Conservation (phyloP, 2,329 filamentous ascomycete species). For the Periconia sp. region DNA sequence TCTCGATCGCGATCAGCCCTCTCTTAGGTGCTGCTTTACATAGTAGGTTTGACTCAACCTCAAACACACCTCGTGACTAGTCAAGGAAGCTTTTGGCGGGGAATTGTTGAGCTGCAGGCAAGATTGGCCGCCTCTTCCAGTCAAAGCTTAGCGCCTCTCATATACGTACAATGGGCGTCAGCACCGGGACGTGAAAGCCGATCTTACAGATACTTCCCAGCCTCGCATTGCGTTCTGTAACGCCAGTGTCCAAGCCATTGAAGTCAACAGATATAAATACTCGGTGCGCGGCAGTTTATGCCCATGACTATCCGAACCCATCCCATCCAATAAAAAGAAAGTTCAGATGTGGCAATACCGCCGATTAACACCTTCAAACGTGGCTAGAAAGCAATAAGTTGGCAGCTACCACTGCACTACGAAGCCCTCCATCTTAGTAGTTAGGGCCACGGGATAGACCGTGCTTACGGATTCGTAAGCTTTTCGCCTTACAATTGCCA, state of each 20-base stretch:
- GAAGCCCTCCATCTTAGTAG: no score
- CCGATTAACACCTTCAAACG: neutral
- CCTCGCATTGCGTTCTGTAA: no score
- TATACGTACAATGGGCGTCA: constrained; percentile 32
- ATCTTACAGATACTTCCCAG: no score
- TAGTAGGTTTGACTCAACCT: constrained; percentile 19
- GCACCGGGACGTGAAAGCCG: no score
- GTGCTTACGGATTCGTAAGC: constrained; percentile 44
- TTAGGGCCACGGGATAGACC: no score
- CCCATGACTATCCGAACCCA: neutral
- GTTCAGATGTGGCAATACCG: neutral
- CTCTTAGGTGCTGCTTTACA: constrained; percentile 9
- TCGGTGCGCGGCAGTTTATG: neutral
- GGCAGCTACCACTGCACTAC: no score
- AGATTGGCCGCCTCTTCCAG: constrained; percentile 20
- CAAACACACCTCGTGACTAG: constrained; percentile 22
- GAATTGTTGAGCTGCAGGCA: constrained; percentile 28
- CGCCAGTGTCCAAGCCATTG: no score
- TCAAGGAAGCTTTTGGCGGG: constrained; percentile 7
- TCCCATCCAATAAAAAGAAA: neutral
- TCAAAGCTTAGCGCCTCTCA: constrained; percentile 25
- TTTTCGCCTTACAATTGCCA: constrained; percentile 18
- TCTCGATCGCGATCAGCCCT: constrained; percentile 15
- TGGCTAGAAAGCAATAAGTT: no score
- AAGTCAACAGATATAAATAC: neutral